Conservation (phyloP, 495 filamentous ascomycete species). For the Podospora comata region DNA sequence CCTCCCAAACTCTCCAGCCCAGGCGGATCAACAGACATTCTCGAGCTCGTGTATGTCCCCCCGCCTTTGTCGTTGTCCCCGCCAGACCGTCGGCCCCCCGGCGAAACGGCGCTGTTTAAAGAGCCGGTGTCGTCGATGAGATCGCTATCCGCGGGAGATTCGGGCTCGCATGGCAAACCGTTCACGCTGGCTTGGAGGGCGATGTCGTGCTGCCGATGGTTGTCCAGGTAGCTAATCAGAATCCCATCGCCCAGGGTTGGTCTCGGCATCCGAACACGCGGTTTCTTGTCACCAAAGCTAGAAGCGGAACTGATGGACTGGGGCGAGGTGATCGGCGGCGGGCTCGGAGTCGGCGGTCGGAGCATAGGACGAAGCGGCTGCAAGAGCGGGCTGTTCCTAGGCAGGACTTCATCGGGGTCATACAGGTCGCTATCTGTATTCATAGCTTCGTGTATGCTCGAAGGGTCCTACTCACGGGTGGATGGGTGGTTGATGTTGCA, state of each 20-base stretch:
- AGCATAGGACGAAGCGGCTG: conserved; percentile 41
- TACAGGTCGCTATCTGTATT: conserved; percentile 45
- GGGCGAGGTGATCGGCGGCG: conserved; percentile 29
- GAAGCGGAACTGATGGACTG: conserved; percentile 40
- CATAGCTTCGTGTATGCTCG: conserved; percentile 41
- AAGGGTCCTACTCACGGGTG: conserved; percentile 29
- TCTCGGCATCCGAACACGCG: conserved; percentile 41
- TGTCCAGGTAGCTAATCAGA: conserved; percentile 50
- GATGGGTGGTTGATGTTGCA: conserved; percentile 14
- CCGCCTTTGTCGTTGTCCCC: conserved; percentile 5
- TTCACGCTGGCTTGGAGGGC: conserved; percentile 41
- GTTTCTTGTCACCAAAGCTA: conserved; percentile 36
- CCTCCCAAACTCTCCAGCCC: conserved; percentile 22
- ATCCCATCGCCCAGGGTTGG: conserved; percentile 53
- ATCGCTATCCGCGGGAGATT: conserved; percentile 24
- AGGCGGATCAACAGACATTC: not conserved
- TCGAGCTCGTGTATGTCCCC: not conserved
- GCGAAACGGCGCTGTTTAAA: conserved; percentile 9
- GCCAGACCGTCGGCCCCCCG: conserved; percentile 1
- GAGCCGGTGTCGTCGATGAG: conserved; percentile 12
- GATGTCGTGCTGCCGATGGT: conserved; percentile 47
- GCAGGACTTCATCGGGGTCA: conserved; percentile 45
- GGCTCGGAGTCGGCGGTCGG: conserved; percentile 39
- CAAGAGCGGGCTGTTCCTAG: conserved; percentile 43
- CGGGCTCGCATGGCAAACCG: conserved; percentile 34